Base-by-base conservation (phyloP, 495 filamentous ascomycete genomes). In the Recurvomyces mirabilis region DNA sequence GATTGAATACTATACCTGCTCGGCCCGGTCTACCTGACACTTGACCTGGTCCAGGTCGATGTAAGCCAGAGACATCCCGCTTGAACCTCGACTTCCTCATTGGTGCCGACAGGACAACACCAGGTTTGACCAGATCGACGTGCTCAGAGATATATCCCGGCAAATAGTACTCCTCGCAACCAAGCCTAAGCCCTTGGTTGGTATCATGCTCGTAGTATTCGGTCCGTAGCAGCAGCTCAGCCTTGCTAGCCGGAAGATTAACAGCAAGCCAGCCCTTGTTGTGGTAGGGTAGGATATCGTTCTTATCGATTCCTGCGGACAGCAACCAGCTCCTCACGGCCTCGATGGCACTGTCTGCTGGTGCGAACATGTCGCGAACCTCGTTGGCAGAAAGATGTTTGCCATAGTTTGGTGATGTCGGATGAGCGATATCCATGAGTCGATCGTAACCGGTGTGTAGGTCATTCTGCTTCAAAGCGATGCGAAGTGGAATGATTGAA, bases 221-320 rank as follows among this genome's bases (percentile, higher is more conserved):
- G 12, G 47, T 54, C 9, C n/a, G 10, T 9, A 54, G 38, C n/a
- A 52, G 20, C 2, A 25, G n/a, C 25, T 54, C 52, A 21, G 43
- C 52, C 5, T 41, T 13, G 2, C 10, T 18, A 18, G 26, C 42
- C 4, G 52, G 30, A 4, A 39, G 11, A 24, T 51, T 37, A 17
- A 51, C 28, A 13, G 30, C 52, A 4, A 54, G 29, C 52, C 52
- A 54, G 23, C 40, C 40, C 24, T 41, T 51, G 47, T 50, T 45
- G 18, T 37, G 10, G 20, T 13, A 43, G 13, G 7, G 17, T 22
- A 23, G 24, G 31, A 54, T 33, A 13, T 43, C 31, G 5, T 23
- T 33, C 11, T 19, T 22, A 19, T 26, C 25, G 29, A 54, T 34
- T 1, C 49, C 49, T 20, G 40, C n/a, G 7, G 18, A 14, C 15